Percentiles rank a stretch among this genome's conserved stretches.
Evolutionary conservation across 371 early-diverging fungal genomes (phyloP).

Genomic region (Lichtheimia ramosa): DNA sequence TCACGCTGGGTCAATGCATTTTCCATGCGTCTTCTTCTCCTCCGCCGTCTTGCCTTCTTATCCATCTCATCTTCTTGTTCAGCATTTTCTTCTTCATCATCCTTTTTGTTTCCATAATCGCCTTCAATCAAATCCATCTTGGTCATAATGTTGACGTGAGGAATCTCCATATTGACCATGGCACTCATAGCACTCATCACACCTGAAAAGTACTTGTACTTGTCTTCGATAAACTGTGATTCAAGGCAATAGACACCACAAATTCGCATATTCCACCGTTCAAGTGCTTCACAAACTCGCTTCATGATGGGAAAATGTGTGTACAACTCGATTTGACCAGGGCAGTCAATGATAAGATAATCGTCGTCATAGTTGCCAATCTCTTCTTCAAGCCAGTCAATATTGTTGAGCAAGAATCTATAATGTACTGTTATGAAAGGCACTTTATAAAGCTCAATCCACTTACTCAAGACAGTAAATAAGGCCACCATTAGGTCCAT

Average conservation of each 20-base stretch:
- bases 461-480: conserved; percentile 92
- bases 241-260: conserved; percentile 96
- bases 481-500: conserved; percentile 99
- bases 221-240: conserved; percentile 92
- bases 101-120: conserved; percentile 39
- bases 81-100: conserved; percentile 14
- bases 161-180: conserved; percentile 96
- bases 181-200: conserved; percentile 90
- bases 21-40: conserved; percentile 34
- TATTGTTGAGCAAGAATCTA: conserved; percentile 86
- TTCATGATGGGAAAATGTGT: conserved; percentile 97
- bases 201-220: conserved; percentile 94
- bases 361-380: conserved; percentile 90
- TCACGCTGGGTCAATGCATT: conserved; percentile 45
- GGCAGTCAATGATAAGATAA: conserved; percentile 98
- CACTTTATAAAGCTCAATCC: too few relatives aligned
- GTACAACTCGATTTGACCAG: conserved; percentile 99
- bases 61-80: conserved; percentile 24
- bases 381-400: conserved; percentile 97
- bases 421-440: neutral
- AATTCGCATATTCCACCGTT: conserved; percentile 67
- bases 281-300: conserved; percentile 72
- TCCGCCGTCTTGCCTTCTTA: conserved; percentile 32
- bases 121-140: conserved; percentile 93
- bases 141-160: conserved; percentile 96